Evolutionary conservation across 2,329 filamentous ascomycete genomes (phyloP).

Genomic region (Zasmidium cellare): DNA sequence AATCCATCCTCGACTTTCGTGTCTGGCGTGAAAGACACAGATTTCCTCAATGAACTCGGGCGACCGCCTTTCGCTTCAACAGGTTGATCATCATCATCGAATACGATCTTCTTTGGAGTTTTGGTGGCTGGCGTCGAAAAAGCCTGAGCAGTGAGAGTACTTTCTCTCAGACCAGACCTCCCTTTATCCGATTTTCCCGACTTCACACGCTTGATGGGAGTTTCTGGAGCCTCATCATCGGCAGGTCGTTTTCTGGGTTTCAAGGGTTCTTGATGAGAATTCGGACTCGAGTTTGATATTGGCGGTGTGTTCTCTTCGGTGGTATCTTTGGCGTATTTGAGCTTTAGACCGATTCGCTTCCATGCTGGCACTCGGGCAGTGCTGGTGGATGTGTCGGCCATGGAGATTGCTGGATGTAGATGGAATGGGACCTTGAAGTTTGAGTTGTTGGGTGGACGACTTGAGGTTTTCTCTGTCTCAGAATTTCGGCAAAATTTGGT

Average conservation of each 20-base stretch:
- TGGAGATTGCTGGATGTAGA: neutral
- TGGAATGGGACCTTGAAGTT: no score
- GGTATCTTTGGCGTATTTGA: slow-evolving; percentile 53
- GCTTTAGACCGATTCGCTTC: slow-evolving; percentile 61
- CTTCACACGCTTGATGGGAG: slow-evolving; percentile 15
- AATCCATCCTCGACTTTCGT: slow-evolving; percentile 61
- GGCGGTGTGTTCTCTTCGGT: slow-evolving; percentile 12
- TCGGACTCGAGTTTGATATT: neutral
- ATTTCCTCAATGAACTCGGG: slow-evolving; percentile 44
- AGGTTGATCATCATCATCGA: slow-evolving; percentile 18
- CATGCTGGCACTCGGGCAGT: slow-evolving; percentile 53
- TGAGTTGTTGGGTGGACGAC: no score
- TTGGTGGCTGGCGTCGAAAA: neutral
- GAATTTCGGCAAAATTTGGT: no score
- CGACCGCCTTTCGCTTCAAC: neutral
- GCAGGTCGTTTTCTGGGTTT: slow-evolving; percentile 7
- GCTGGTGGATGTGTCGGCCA: slow-evolving; percentile 14
- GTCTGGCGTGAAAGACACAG: slow-evolving; percentile 65
- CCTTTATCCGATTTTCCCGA: neutral
- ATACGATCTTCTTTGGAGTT: slow-evolving; percentile 21
- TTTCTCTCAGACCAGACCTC: neutral
- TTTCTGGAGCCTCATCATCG: slow-evolving; percentile 5
- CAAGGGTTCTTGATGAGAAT: neutral
- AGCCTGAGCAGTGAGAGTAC: no score
- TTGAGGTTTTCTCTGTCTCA: no score